Conservation (phyloP, 257 asterid genomes). For the Salvia splendens region DNA sequence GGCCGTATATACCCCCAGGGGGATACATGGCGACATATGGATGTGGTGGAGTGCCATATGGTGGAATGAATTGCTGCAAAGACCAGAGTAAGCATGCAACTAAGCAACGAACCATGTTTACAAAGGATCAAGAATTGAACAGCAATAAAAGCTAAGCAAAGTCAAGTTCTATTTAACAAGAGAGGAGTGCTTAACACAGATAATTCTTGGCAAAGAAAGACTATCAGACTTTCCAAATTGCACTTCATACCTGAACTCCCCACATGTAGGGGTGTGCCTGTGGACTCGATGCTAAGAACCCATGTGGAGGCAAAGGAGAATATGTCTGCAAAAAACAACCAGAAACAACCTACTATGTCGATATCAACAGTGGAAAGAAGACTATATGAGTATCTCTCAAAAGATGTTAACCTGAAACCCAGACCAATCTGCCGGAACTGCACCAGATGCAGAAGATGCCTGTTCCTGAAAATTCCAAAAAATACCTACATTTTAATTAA, state of each 20-base stretch:
- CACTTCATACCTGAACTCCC: slow-evolving; percentile 81
- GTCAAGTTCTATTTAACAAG: slow-evolving; percentile 6
- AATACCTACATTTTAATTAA: neutral
- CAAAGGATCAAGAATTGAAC: slow-evolving; percentile 17
- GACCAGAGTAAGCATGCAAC: slow-evolving; percentile 23
- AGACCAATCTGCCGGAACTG: slow-evolving; percentile 81
- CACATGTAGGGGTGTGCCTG: slow-evolving; percentile 96
- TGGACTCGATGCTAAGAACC: slow-evolving; percentile 80
- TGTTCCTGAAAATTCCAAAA: slow-evolving; percentile 61
- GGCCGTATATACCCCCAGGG: slow-evolving; percentile 87
- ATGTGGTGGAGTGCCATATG: slow-evolving; percentile 94
- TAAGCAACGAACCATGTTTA: slow-evolving; percentile 17
- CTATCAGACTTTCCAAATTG: slow-evolving; percentile 5
- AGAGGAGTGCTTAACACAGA: neutral
- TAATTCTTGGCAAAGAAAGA: slow-evolving; percentile 12
- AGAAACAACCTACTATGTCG: slow-evolving; percentile 28
- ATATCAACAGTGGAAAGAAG: slow-evolving; percentile 27
- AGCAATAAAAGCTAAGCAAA: slow-evolving; percentile 11
- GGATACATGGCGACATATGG: slow-evolving; percentile 99
- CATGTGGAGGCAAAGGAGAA: slow-evolving; percentile 89
- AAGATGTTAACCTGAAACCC: slow-evolving; percentile 78
- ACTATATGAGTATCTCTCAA: slow-evolving; percentile 21
- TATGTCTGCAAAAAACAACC: slow-evolving; percentile 59
- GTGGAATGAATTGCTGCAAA: slow-evolving; percentile 89
- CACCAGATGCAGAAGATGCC: slow-evolving; percentile 61